These are phyloP conservation scores for Ceratobasidium sp. DNA, from an alignment of 1,284 basidiomycete genomes.

Conservation along the genomic window DNA sequence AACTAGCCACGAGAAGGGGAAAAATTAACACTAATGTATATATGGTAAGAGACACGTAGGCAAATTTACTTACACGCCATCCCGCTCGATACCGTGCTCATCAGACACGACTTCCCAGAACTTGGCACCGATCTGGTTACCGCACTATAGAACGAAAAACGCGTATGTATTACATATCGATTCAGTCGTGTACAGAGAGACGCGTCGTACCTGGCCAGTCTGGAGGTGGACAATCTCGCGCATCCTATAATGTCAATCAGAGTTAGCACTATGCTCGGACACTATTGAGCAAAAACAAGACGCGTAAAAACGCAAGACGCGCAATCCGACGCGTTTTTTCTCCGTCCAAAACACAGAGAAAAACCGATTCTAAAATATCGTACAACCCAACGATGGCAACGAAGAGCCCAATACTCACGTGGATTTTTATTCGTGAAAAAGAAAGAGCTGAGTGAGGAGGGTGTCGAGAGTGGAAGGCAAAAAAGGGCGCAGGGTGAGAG, in stretches of 20 bases:
- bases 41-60: background rate
- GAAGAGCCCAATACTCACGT: slow-evolving; percentile 30
- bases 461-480: slow-evolving; percentile 37
- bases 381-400: background rate
- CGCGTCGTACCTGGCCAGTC: slow-evolving; percentile 84
- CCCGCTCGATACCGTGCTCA: slow-evolving; percentile 95
- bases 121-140: slow-evolving; percentile 99
- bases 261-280: background rate
- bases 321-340: slow-evolving; percentile 21
- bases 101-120: slow-evolving; percentile 99
- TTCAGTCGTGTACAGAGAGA: slow-evolving; percentile 16
- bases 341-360: background rate
- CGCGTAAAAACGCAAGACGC: slow-evolving; percentile 15
- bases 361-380: background rate
- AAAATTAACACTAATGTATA: slow-evolving; percentile 3
- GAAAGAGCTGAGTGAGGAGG: slow-evolving; percentile 41
- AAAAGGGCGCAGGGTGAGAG: slow-evolving; percentile 42
- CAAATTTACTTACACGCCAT: slow-evolving; percentile 69
- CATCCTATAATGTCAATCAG: slow-evolving; percentile 69
- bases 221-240: slow-evolving; percentile 98
- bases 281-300: background rate
- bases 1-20: slow-evolving; percentile 58
- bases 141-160: slow-evolving; percentile 74
- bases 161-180: slow-evolving; percentile 44
- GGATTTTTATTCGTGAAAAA: slow-evolving; percentile 42